Evolutionary conservation across 176 grass and related monocot species (phyloP), one percentile per base, ranked within the genome.

Genomic region (Guadua angustifolia): DNA sequence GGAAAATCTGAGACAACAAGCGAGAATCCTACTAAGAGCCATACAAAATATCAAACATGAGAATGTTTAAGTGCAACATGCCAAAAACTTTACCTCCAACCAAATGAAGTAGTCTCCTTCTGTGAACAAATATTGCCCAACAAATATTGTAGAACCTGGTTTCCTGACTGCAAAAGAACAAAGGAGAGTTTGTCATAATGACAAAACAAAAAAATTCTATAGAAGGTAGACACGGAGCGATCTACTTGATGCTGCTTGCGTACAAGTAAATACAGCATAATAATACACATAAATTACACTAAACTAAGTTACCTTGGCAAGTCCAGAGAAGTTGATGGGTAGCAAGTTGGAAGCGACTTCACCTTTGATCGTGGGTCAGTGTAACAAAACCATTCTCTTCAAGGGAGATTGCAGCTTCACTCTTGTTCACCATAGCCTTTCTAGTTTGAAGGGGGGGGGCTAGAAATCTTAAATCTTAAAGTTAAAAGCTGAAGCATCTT

Each of bases 101-200:
- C 97, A 99, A 78, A 95, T 67, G 93, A 99, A 78, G 97, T 99
- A 83, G 93, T 99, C 84, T 99, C 97, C 14, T 93, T 96, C 97
- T n/a, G 97, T 99, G 88, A 99, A 99, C 88, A 99, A 88, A 59
- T 99, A 99, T 76, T 99, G 97, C 1, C 97, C 97, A 18, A 99
- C 92, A 79, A 99, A 99, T 89, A 99, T 99, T 4, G 97, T 96
- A 73, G 84, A 93, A 49, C 93, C 93, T 45, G 91, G 93, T 46
- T 87, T 99, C 73, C 71, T 59, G 93, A 88, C 97, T 96, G 88
- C 77, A n/a, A 84, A 80, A 21, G 55, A 49, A 78, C 26, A 61
- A 14, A 14, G 12, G 52, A 7, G 17, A 55, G 5, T 21, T 55
- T 53, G 4, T 4, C 49, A 75, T 16, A 9, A 18, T 18, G 25